phyloP scores from a whole-genome alignment of 371 early-diverging fungal genomes.

The Pancytospora philotis region DNA sequence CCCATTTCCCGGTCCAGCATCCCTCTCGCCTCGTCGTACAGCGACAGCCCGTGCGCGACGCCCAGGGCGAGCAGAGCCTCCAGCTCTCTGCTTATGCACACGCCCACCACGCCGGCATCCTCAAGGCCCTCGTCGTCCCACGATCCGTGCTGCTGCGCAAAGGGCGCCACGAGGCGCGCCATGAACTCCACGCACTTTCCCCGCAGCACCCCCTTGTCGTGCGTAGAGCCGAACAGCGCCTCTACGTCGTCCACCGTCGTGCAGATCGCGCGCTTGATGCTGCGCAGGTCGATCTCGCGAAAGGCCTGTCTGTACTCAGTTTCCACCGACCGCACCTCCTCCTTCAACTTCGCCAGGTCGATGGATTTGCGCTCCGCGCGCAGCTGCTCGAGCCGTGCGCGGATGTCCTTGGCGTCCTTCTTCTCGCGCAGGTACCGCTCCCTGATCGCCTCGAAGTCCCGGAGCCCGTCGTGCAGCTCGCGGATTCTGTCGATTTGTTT shows the following conservation, averaged over 20 bases:
- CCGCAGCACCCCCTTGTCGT: background rate
- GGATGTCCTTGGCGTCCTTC: too few species aligned
- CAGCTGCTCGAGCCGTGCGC: too few species aligned
- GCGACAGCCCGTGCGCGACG: background rate
- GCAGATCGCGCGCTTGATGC: background rate
- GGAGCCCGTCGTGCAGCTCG: too few species aligned
- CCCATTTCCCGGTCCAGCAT: background rate
- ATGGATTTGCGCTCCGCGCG: too few species aligned
- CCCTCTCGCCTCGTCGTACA: background rate
- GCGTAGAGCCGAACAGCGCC: background rate
- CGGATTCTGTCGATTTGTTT: too few species aligned
- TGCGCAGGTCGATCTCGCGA: background rate
- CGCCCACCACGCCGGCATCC: background rate
- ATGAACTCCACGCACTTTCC: background rate
- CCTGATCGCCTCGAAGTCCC: too few species aligned
- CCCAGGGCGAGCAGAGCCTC: background rate
- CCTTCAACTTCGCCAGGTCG: too few species aligned
- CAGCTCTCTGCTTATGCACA: background rate
- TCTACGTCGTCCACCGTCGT: background rate
- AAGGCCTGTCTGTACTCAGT: background rate
- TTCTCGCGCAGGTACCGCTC: too few species aligned
- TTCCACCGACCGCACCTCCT: too few species aligned
- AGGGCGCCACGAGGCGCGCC: background rate
- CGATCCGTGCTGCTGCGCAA: too few species aligned
- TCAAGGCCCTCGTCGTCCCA: background rate